phyloP scores from a whole-genome alignment of 305 asterid species.

The Rubia occidens region DNA sequence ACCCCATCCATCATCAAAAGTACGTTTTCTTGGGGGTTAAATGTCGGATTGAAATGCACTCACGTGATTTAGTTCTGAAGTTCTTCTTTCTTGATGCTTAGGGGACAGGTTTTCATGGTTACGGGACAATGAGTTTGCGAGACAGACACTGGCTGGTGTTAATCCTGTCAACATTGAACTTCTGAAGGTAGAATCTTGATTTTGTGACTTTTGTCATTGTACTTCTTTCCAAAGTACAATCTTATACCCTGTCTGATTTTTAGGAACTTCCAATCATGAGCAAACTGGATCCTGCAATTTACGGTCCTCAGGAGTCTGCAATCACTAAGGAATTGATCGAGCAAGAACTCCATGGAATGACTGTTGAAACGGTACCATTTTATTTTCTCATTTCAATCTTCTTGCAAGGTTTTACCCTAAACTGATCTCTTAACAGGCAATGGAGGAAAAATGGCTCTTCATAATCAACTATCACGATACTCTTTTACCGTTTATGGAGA shows the following conservation, averaged over 20 bases:
- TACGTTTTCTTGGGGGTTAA: constrained; percentile 5
- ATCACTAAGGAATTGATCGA: constrained; percentile 58
- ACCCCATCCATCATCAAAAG: constrained; percentile 62
- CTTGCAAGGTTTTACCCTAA: background rate
- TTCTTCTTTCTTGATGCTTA: constrained; percentile 11
- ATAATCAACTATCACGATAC: constrained; percentile 64
- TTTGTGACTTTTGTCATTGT: background rate
- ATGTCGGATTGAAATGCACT: background rate
- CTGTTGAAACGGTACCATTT: constrained; percentile 47
- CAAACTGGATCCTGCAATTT: constrained; percentile 56
- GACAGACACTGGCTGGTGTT: constrained; percentile 76
- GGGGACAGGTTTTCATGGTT: constrained; percentile 88
- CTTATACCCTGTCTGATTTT: background rate
- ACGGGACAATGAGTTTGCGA: constrained; percentile 77
- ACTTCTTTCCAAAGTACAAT: constrained; percentile 9
- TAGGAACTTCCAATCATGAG: constrained; percentile 71
- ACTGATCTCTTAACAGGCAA: constrained; percentile 36
- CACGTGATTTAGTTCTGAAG: background rate
- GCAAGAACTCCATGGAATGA: constrained; percentile 46
- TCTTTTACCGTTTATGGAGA: constrained; percentile 62
- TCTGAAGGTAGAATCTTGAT: constrained; percentile 40
- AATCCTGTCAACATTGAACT: constrained; percentile 74
- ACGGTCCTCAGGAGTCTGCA: constrained; percentile 63
- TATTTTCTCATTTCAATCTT: background rate
- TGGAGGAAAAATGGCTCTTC: constrained; percentile 50